A percentile compares a stretch with the other conserved stretches of the same genome.
These are phyloP conservation scores for Tilletia walkeri DNA, from an alignment of 1,284 basidiomycete genomes.

Conservation along the genomic window DNA sequence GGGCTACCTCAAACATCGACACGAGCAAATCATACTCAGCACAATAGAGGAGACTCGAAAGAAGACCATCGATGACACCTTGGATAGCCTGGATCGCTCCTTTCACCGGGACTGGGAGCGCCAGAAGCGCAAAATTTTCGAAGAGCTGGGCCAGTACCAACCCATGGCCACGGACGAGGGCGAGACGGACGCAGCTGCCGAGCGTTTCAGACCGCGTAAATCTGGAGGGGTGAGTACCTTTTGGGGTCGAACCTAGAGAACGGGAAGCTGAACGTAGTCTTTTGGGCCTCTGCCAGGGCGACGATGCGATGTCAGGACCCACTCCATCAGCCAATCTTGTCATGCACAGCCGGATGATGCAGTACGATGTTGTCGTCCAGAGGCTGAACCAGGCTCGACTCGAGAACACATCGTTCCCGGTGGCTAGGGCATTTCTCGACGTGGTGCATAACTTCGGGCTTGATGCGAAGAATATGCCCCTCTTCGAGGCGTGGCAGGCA, in stretches of 20 bases:
- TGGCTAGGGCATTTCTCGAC: conserved; percentile 46
- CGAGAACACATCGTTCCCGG: conserved; percentile 34
- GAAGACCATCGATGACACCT: conserved; percentile 76
- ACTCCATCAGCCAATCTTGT: conserved; percentile 20
- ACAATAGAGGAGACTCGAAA: conserved; percentile 85
- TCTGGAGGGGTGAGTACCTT: not conserved
- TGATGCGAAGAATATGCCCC: conserved; percentile 50
- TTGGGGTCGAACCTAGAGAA: not conserved
- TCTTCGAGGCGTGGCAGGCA: conserved; percentile 57
- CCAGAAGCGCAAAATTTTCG: conserved; percentile 82
- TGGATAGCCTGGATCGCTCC: conserved; percentile 72
- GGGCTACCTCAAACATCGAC: conserved; percentile 82
- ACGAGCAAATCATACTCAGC: conserved; percentile 88
- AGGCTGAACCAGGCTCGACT: conserved; percentile 48
- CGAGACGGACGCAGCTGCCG: not conserved
- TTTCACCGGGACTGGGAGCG: conserved; percentile 81
- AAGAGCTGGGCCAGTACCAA: conserved; percentile 69
- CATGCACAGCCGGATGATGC: conserved; percentile 50
- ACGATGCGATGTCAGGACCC: not conserved
- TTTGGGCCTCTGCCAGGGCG: not conserved
- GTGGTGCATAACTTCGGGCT: conserved; percentile 37
- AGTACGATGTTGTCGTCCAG: conserved; percentile 48
- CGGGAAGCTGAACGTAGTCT: too few relatives aligned
- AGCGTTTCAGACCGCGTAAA: conserved; percentile 2
- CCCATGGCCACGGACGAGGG: conserved; percentile 16